Conservation (phyloP, 2,329 filamentous ascomycete species). For the Scedosporium minutisporum region DNA sequence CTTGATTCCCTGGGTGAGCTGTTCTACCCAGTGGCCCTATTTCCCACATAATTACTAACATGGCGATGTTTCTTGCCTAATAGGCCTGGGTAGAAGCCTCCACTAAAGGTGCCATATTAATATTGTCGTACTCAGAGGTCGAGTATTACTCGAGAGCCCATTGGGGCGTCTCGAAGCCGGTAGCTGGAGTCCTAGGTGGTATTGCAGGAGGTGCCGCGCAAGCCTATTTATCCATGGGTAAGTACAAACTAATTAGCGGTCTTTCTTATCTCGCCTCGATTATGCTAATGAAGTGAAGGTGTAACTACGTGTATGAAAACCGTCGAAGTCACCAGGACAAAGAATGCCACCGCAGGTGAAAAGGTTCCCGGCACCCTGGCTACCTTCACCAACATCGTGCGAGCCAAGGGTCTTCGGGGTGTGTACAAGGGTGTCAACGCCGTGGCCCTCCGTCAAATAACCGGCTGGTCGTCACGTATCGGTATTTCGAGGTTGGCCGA, state of each 20-base stretch:
- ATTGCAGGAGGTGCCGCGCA: conserved; percentile 10
- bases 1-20: conserved; percentile 11
- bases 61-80: too few relatives aligned
- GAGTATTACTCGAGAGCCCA: not conserved
- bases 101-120: conserved; percentile 4
- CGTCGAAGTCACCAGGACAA: conserved; percentile 9
- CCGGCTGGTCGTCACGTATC: conserved; percentile 11
- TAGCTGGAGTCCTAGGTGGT: conserved; percentile 9
- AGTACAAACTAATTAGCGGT: too few relatives aligned
- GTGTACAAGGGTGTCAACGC: conserved; percentile 11
- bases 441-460: conserved; percentile 10
- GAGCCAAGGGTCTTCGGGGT: conserved; percentile 10
- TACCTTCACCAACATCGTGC: conserved; percentile 10
- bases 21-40: not conserved
- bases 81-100: conserved; percentile 10
- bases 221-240: conserved; percentile 11
- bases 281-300: too few relatives aligned
- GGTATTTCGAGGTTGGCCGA: conserved; percentile 11
- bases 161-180: not conserved
- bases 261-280: too few relatives aligned
- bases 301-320: conserved; percentile 12
- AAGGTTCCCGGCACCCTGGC: conserved; percentile 8
- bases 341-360: not conserved
- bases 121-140: not conserved
- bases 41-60: too few relatives aligned